These are phyloP conservation scores for Neurospora sp. DNA, from an alignment of 495 filamentous ascomycete species.

Conservation along the genomic window DNA sequence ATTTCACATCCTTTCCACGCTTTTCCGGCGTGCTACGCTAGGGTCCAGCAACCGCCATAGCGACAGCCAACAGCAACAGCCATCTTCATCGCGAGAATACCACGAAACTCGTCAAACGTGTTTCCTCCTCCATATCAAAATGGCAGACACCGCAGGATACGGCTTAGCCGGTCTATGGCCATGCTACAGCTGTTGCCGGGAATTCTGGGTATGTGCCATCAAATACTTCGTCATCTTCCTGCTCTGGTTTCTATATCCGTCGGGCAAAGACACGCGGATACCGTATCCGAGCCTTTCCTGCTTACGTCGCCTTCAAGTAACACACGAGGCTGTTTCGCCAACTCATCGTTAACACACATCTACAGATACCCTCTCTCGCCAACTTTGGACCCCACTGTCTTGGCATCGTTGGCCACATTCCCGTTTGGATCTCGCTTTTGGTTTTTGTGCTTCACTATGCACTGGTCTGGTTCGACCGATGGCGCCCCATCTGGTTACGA, in stretches of 20 bases:
- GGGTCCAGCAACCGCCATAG: background rate
- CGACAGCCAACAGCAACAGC: background rate
- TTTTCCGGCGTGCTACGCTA: background rate
- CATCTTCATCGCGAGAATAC: background rate
- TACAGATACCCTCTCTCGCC: constrained; percentile 20
- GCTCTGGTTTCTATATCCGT: background rate
- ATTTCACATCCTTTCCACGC: background rate
- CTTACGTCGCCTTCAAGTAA: background rate
- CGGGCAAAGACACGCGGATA: background rate
- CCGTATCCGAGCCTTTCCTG: background rate
- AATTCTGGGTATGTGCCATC: constrained; percentile 16
- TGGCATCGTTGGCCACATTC: constrained; percentile 20
- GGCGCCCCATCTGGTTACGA: constrained; percentile 22
- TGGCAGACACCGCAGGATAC: background rate
- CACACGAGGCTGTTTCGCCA: background rate
- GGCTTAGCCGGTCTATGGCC: constrained; percentile 14
- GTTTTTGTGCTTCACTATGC: constrained; percentile 20
- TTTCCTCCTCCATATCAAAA: background rate
- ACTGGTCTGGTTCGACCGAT: constrained; percentile 10
- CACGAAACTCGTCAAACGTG: background rate
- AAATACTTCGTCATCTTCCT: background rate
- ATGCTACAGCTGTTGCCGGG: constrained; percentile 22
- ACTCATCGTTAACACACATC: background rate
- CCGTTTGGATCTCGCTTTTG: constrained; percentile 16
- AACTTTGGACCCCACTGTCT: constrained; percentile 20